These are phyloP conservation scores for Bipolaris bicolor DNA, from an alignment of 2,329 filamentous ascomycete genomes.

Conservation along the genomic window DNA sequence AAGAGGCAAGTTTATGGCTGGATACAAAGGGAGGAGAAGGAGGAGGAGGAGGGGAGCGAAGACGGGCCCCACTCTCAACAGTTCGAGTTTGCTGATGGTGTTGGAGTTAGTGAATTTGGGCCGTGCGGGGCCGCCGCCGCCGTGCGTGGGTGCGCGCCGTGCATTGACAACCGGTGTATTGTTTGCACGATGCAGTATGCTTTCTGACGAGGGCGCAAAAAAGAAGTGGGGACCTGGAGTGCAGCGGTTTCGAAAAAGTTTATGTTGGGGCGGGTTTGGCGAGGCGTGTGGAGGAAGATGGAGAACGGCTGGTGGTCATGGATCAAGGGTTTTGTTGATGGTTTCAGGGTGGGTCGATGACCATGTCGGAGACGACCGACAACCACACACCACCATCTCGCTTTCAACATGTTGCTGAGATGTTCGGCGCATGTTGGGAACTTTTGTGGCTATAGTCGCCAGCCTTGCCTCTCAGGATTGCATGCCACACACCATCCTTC, in stretches of 20 bases:
- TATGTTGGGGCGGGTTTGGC: slow-evolving; percentile 3
- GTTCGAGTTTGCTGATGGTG: slow-evolving; percentile 16
- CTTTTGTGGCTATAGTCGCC: slow-evolving; percentile 1
- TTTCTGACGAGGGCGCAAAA: background rate
- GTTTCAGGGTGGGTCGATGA: slow-evolving; percentile 9
- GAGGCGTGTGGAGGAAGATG: slow-evolving; percentile 15
- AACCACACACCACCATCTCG: background rate
- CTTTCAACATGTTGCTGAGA: background rate
- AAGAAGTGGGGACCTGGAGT: slow-evolving; percentile 14
- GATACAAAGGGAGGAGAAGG: background rate
- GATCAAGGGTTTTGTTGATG: background rate
- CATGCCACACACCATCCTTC: background rate
- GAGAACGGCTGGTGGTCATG: slow-evolving; percentile 6
- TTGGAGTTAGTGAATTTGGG: slow-evolving; percentile 1
- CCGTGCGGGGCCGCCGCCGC: slow-evolving; percentile 1
- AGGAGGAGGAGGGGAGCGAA: background rate
- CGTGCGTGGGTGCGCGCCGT: background rate
- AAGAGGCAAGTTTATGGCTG: slow-evolving; percentile 6
- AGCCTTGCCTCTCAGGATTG: slow-evolving; percentile 1
- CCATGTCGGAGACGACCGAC: slow-evolving; percentile 11
- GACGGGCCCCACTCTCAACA: slow-evolving; percentile 29
- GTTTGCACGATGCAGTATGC: slow-evolving; percentile 2
- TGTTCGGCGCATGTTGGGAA: background rate
- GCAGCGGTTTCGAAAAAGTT: slow-evolving; percentile 4
- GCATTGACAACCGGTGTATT: background rate